Evolutionary conservation across 1,139 yeast species (phyloP).

Genomic region (Keqinozyma sinolaborantium): DNA sequence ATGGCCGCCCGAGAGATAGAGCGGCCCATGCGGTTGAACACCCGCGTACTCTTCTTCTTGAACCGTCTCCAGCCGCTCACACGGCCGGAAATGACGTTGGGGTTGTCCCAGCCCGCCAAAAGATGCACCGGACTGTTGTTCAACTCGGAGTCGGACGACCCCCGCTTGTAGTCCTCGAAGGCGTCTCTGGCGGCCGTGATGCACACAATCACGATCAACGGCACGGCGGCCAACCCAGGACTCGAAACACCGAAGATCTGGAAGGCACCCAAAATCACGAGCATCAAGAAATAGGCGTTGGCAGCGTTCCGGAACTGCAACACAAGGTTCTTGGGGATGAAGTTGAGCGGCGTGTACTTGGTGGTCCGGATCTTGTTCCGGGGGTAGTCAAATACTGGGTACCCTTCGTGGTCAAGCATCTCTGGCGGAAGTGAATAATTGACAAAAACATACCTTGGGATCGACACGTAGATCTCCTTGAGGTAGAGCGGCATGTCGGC

Average conservation of each 20-base stretch:
- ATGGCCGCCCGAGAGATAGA: slow-evolving; percentile 22
- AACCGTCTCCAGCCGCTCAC: slow-evolving; percentile 64
- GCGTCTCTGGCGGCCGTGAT: slow-evolving; percentile 93
- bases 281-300: slow-evolving; percentile 76
- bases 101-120: slow-evolving; percentile 65
- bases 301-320: slow-evolving; percentile 89
- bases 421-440: slow-evolving; percentile 32
- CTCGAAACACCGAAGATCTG: slow-evolving; percentile 87
- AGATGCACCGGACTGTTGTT: slow-evolving; percentile 85
- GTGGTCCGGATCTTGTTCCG: slow-evolving; percentile 95
- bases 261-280: slow-evolving; percentile 83
- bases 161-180: slow-evolving; percentile 87
- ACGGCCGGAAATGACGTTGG: slow-evolving; percentile 69
- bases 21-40: slow-evolving; percentile 11
- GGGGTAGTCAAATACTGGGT: slow-evolving; percentile 58
- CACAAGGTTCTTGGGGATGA: slow-evolving; percentile 78
- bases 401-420: slow-evolving; percentile 44
- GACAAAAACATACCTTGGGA: slow-evolving; percentile 37
- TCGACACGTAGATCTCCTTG: slow-evolving; percentile 30
- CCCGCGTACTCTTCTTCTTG: slow-evolving; percentile 44
- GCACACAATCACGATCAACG: slow-evolving; percentile 85
- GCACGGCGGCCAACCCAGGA: slow-evolving; percentile 91
- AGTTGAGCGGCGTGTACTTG: slow-evolving; percentile 86
- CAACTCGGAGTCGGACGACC: slow-evolving; percentile 74
- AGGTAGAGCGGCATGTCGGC: slow-evolving; percentile 32